Base-by-base conservation (phyloP, 805 yeast genomes). In the Lipomyces starkeyi region DNA sequence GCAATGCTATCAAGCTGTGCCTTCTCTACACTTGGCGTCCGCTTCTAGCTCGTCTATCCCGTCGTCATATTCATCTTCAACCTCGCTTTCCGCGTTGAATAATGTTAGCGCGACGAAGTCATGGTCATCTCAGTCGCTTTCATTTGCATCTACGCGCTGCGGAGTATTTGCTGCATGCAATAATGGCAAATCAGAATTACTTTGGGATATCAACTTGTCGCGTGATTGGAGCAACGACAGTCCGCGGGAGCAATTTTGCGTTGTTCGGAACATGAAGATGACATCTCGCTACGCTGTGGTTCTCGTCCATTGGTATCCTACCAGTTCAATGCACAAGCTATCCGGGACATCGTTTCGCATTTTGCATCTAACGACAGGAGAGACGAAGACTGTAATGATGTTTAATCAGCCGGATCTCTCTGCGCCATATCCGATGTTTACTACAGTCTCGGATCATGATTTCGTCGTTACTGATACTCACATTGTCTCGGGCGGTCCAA, bases 301-400 rank as follows among this genome's bases (percentile, higher is more conserved):
- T 7, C 61, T 64, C 17, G 67, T 64, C 7, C 67, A 62, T 56
- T 64, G 67, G 67, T 64, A 64, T 63, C 67, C 68, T 17, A 55
- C 68, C 2, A 52, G 60, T 11, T 61, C 67, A n/a, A 63, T 64
- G 68, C 66, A 64, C 40, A 64, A 56, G 58, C 66, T 64, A 17
- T 63, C 67, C 11, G 65, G 58, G 8, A 64, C 67, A 6, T 64
- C 67, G 9, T 64, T 64, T 35, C 63, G 67, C 27, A 62, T 64
- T 54, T 40, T 64, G 20, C 34, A 61, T 56, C 56, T 63, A 13
- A 52, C n/a, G 8, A 65, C 61, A 9, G 68, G 68, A 8, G 58
- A 49, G 25, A 63, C 68, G 14, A 43, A 14, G 22, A 63, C 55
- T n/a, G 34, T 54, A 17, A 35, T 64, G 22, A 32, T 7, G 40